Base-by-base conservation (phyloP, 2,329 filamentous ascomycete genomes). In the Colletotrichum nymphaeae region DNA sequence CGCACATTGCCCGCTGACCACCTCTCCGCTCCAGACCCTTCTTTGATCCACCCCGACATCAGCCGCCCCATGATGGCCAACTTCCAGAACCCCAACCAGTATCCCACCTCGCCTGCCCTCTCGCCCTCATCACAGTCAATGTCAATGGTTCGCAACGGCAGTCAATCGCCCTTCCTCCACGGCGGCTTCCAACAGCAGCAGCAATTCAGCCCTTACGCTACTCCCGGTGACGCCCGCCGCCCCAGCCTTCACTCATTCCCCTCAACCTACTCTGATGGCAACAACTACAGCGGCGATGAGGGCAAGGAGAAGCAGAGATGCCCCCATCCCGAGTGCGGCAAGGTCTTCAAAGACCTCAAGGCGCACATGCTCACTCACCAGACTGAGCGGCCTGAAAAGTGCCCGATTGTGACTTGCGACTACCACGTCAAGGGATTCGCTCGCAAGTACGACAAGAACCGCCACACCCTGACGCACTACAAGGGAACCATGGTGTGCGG, bases 401-500 rank as follows among this genome's bases (percentile, higher is more conserved):
- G 95, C 84, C 95, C 95, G 1, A 98, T 98, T 77, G 88, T 93
- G 71, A 97, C 92, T 0, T 98, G 95, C 86, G 95, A 97, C 79
- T 98, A 98, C 84, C 93, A 97, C 85, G 86, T 90, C 79, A 98
- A 98, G 84, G 95, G 95, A 4, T 98, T 98, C 80, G 95, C 95
- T 12, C 90, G 95, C 78, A 98, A 98, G 84, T 98, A 98, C 81
- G 95, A 98, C 87, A 97, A 97, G 88, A 98, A 98, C 84, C 88
- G 95, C 57, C 95, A 98, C 82, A 97, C 95, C 5, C 84, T 98
- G 75, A 98, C 95, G 5, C 95, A 98, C 82, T 98, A 98, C 89
- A 98, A 98, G 85, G 95, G 95, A 53, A 98, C 94, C 62, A 98
- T 98, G 95, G 94, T 98, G 28, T 98, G 95, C 80, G 95, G 95